Evolutionary conservation across 2,329 filamentous ascomycete species (phyloP), one percentile per base, ranked within the genome.

Genomic region (Cordyceps farinosa): DNA sequence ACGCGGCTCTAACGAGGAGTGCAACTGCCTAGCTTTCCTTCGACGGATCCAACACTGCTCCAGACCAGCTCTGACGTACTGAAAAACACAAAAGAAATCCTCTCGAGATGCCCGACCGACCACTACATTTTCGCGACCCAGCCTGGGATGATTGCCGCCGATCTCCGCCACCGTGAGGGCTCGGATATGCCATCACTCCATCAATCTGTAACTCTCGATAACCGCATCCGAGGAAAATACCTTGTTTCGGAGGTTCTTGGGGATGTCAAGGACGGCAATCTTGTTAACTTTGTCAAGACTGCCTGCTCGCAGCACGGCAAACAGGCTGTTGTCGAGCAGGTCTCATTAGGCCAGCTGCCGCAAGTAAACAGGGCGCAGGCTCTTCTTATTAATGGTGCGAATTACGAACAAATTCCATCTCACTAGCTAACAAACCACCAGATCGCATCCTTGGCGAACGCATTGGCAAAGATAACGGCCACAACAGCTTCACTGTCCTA

Each of bases 101-200:
- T 96, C 32, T 79, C 81, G 45, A 75, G 77, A 61, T 96, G 92
- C 76, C 88, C 89, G 2, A 92, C 90, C 27, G 82, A 87, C 57
- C 84, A 84, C 69, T 97, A 97, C 77, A 79, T 96, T 63, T 75
- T 97, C 67, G 84, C 96, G 65, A 85, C 87, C 36, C 92, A 97
- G 73, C 87, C 90, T 11, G 89, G 90, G 68, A 82, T 92, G 63
- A 87, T 88, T 68, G 84, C 87, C 48, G 79, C 81, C 66, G 91
- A 96, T 74, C 87, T 94, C 70, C 77, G 78, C 67, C 77, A 79
- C 64, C 70, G 69, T 72, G 76, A 75, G 72, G 79, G 66, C 64
- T 79, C 80, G 80, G 68, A 84, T 80, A 71, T 83, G 79, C 77
- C 82, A 78, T 78, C 82, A 74, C 78, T 87, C 47, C 79, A 79